phyloP scores from a whole-genome alignment of 2,329 filamentous ascomycete genomes.

The Cladosporium phlei region DNA sequence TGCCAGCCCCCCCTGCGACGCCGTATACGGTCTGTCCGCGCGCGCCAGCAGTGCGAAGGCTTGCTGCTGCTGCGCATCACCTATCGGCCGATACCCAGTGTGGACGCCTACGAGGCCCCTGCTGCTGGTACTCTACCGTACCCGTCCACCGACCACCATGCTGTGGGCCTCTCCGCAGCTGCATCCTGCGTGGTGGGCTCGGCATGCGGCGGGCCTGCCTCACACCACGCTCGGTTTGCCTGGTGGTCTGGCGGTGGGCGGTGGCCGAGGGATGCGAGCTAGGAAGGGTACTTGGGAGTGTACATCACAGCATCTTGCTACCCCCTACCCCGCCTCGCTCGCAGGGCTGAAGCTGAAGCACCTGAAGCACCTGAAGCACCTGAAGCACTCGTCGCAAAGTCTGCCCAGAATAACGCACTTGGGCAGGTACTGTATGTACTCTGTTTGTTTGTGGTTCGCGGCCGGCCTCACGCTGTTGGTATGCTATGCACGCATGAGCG shows the following conservation, averaged over 20 bases:
- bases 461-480: slow-evolving; percentile 1
- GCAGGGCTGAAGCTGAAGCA: slow-evolving; percentile 12
- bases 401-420: slow-evolving; percentile 3
- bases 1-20: slow-evolving; percentile 11
- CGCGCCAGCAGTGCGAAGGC: slow-evolving; percentile 6
- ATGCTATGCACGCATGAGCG: background rate
- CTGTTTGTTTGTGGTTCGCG: slow-evolving; percentile 7
- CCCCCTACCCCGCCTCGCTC: slow-evolving; percentile 12
- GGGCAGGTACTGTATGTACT: no score
- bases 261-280: slow-evolving; percentile 12
- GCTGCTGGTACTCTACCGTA: no score
- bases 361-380: no score
- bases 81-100: slow-evolving; percentile 2
- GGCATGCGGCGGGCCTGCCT: no score
- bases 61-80: slow-evolving; percentile 10
- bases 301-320: no score
- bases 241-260: slow-evolving; percentile 13
- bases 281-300: slow-evolving; percentile 9
- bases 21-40: slow-evolving; percentile 14
- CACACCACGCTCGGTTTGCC: slow-evolving; percentile 10
- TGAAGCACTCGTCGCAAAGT: no score
- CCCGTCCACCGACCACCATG: no score
- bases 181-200: slow-evolving; percentile 15
- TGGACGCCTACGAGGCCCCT: slow-evolving; percentile 12
- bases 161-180: slow-evolving; percentile 1